Evolutionary conservation across 2,329 filamentous ascomycete species (phyloP).

Genomic region (Rasamsonia emersonii): DNA sequence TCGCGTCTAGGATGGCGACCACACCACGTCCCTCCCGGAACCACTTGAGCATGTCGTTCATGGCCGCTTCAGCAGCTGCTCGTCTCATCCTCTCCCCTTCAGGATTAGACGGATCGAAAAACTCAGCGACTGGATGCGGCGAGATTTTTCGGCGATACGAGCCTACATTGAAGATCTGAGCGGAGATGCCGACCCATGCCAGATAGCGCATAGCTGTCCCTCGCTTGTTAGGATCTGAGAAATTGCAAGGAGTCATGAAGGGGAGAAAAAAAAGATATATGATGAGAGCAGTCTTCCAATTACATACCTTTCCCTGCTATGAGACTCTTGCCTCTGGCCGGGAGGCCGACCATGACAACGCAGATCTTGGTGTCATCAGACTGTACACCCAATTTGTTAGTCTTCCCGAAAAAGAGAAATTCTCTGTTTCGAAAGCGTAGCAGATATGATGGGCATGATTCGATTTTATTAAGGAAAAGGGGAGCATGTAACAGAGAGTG

Average conservation of each 20-base stretch:
- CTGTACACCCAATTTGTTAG: conserved; percentile 56
- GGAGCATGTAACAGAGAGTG: not conserved
- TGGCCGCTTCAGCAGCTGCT: conserved; percentile 82
- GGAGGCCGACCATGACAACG: conserved; percentile 96
- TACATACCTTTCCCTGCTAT: conserved; percentile 94
- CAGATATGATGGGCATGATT: not conserved
- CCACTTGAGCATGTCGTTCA: conserved; percentile 91
- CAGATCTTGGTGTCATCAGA: conserved; percentile 94
- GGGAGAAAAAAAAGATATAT: not conserved
- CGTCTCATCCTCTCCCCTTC: conserved; percentile 85
- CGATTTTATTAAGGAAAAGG: too few relatives aligned
- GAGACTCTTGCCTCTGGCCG: conserved; percentile 90
- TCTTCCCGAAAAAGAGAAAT: conserved; percentile 3
- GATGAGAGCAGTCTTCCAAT: too few relatives aligned
- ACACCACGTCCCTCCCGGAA: conserved; percentile 68
- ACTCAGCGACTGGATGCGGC: conserved; percentile 83
- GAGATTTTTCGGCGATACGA: conserved; percentile 86
- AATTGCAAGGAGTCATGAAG: not conserved
- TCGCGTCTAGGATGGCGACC: conserved; percentile 91
- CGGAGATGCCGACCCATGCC: conserved; percentile 89
- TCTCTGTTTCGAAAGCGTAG: not conserved
- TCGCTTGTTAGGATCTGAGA: conserved; percentile 9
- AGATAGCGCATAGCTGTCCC: conserved; percentile 77
- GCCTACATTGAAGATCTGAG: conserved; percentile 95
- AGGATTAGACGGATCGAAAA: conserved; percentile 84